A percentile compares a stretch with the other conserved stretches of the same genome.
These are phyloP conservation scores for Hamigera avellanea DNA, from an alignment of 495 filamentous ascomycete species.

Conservation along the genomic window DNA sequence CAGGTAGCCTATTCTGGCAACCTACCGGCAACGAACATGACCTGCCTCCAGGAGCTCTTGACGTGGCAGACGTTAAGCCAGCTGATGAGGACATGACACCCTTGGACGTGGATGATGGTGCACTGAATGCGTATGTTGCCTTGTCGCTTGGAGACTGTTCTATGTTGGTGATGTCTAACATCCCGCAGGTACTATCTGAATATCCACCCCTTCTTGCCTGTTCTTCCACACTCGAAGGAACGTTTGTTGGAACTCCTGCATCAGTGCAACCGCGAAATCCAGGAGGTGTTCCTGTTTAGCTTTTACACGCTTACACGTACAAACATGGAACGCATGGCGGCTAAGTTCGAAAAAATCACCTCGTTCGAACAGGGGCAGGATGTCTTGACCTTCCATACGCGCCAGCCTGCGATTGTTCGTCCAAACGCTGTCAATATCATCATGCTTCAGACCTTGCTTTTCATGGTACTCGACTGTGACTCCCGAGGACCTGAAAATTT, in stretches of 20 bases:
- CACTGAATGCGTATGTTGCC: constrained; percentile 28
- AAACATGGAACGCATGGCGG: constrained; percentile 23
- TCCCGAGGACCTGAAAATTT: constrained; percentile 34
- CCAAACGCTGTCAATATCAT: constrained; percentile 26
- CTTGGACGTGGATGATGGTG: constrained; percentile 31
- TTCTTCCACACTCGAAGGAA: constrained; percentile 56
- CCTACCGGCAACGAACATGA: constrained; percentile 25
- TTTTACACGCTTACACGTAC: constrained; percentile 41
- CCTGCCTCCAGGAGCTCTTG: constrained; percentile 20
- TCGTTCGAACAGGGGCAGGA: constrained; percentile 33
- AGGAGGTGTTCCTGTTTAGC: constrained; percentile 62
- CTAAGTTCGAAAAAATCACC: constrained; percentile 27
- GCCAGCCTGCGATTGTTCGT: constrained; percentile 29
- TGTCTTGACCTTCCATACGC: constrained; percentile 43
- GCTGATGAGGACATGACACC: constrained; percentile 30
- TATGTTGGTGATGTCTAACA: constrained; percentile 8
- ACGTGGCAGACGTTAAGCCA: constrained; percentile 25
- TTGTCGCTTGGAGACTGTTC: no score
- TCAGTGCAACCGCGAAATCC: constrained; percentile 45
- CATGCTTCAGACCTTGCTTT: constrained; percentile 30
- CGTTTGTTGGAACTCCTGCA: constrained; percentile 49
- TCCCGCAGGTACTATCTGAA: constrained; percentile 50
- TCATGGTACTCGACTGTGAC: constrained; percentile 36
- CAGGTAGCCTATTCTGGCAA: constrained; percentile 28
- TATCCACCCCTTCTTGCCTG: constrained; percentile 64